These are phyloP conservation scores for Moricandia arvensis DNA, from an alignment of 345 rosid species.

Conservation along the genomic window DNA sequence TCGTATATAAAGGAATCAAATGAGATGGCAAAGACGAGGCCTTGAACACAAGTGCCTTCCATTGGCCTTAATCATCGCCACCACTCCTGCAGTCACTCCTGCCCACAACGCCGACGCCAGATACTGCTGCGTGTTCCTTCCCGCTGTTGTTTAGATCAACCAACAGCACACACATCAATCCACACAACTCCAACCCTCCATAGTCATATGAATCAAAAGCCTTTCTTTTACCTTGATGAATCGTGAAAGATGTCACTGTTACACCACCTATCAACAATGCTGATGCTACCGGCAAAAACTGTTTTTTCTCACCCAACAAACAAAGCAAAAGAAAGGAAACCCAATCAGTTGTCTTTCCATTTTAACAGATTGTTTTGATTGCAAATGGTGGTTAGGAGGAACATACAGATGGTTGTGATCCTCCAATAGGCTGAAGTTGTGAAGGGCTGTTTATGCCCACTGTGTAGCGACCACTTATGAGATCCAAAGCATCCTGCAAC, in stretches of 20 bases:
- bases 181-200: not conserved
- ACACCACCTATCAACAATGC: conserved; percentile 85
- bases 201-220: not conserved
- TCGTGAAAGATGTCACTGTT: conserved; percentile 73
- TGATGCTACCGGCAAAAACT: conserved; percentile 96
- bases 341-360: not conserved
- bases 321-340: not conserved
- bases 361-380: not conserved
- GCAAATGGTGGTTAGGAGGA: not conserved
- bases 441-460: conserved; percentile 65
- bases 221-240: conserved; percentile 69
- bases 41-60: conserved; percentile 89
- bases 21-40: conserved; percentile 88
- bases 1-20: conserved; percentile 31
- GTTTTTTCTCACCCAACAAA: conserved; percentile 31
- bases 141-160: conserved; percentile 44
- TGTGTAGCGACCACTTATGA: conserved; percentile 79
- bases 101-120: conserved; percentile 71
- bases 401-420: conserved; percentile 65
- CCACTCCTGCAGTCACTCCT: conserved; percentile 84
- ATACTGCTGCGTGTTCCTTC: conserved; percentile 72
- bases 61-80: conserved; percentile 78
- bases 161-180: not conserved
- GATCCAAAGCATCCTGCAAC: conserved; percentile 90
- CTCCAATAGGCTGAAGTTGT: conserved; percentile 63